Conservation (phyloP, 2,329 filamentous ascomycete genomes). For the Rosellinia necatrix region DNA sequence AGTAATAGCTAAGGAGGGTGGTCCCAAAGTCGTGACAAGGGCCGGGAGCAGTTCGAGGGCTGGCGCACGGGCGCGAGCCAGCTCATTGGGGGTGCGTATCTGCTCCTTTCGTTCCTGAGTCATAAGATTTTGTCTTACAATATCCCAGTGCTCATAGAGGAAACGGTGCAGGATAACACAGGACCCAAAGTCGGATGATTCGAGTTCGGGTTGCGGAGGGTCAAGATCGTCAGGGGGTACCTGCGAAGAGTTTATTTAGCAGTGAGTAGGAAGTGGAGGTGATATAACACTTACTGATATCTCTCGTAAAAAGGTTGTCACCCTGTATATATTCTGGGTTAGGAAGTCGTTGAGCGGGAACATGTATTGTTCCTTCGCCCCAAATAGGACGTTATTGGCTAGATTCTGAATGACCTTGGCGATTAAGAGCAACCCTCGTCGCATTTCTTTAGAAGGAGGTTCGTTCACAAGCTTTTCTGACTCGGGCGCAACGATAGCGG, state of each 20-base stretch:
- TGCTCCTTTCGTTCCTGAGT: conserved; percentile 63
- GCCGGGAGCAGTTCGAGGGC: conserved; percentile 64
- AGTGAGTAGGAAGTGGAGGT: neutral
- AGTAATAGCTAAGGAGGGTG: conserved; percentile 69
- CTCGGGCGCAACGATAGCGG: conserved; percentile 72
- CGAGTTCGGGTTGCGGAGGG: conserved; percentile 43
- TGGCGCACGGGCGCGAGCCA: conserved; percentile 56
- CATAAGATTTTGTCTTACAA: conserved; percentile 66
- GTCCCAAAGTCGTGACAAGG: conserved; percentile 68
- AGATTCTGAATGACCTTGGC: conserved; percentile 74
- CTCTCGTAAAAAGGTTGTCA: conserved; percentile 69
- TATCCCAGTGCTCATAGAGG: conserved; percentile 73
- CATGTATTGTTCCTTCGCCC: conserved; percentile 75
- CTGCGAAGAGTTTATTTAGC: conserved; percentile 39
- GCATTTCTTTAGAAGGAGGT: conserved; percentile 69
- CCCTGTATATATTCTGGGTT: conserved; percentile 68
- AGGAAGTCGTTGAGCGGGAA: conserved; percentile 71
- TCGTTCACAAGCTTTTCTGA: conserved; percentile 66
- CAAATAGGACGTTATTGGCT: conserved; percentile 73
- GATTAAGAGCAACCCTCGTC: conserved; percentile 69
- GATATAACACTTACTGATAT: conserved; percentile 60
- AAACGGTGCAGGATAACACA: conserved; percentile 71
- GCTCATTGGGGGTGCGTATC: conserved; percentile 59
- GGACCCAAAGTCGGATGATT: conserved; percentile 72
- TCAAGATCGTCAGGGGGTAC: conserved; percentile 55